Base-by-base conservation (phyloP, 441 rosid genomes). In the Biscutella laevigata region DNA sequence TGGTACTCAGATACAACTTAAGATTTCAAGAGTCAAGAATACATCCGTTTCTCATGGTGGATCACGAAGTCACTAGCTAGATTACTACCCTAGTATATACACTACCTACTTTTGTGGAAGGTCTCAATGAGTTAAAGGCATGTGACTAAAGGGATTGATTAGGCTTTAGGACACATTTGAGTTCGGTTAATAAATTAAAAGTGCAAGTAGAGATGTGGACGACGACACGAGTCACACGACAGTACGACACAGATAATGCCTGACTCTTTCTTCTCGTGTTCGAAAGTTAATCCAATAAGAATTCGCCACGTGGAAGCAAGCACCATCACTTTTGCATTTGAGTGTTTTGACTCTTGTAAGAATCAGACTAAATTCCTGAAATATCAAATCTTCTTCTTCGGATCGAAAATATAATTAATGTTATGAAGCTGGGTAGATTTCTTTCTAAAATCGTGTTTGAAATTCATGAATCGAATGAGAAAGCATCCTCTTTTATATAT, bases 191-290 rank as follows among this genome's bases (percentile, higher is more conserved):
- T 64, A 57, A 55, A 47, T 54, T 55, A 50, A 4, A 54, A 64
- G 62, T 64, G 62, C 49, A 56, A 49, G 50, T 24, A 13, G 50
- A 55, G 57, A 47, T 64, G 47, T 34, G 51, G 39, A 64, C 9
- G 30, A 47, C 39, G 38, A 54, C 26, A 49, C 2, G 59, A 64
- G n/a, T n/a, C 59, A 57, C 20, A 28, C 16, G 28, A 40, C 28
- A 24, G n/a, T n/a, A n/a, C n/a, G n/a, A n/a, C n/a, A n/a, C n/a
- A n/a, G n/a, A n/a, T 40, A n/a, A n/a, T n/a, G n/a, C n/a, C n/a
- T n/a, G n/a, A n/a, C n/a, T n/a, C n/a, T n/a, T n/a, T n/a, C n/a
- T n/a, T n/a, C n/a, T n/a, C n/a, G n/a, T n/a, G n/a, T n/a, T n/a
- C 12, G n/a, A n/a, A n/a, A n/a, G n/a, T n/a, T 6, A 5, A 2